Evolutionary conservation across 768 basidiomycete genomes (phyloP), one percentile per base, ranked within the genome.

Genomic region (Rhizopogon vulgaris): DNA sequence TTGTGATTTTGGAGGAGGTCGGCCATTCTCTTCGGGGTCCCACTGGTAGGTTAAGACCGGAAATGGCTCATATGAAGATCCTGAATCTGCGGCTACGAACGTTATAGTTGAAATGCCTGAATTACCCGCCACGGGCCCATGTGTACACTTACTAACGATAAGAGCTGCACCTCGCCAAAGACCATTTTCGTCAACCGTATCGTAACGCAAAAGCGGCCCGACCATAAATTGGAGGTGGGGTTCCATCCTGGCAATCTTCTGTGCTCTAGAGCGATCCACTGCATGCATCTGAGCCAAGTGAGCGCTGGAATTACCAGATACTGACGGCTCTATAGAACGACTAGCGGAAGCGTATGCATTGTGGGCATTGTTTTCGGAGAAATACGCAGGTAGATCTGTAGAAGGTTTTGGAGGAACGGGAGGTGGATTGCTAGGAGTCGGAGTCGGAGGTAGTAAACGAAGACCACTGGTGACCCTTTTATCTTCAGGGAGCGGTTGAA

Each of bases 221-320:
- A 88, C 90, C 91, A 95, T 94, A 61, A 94, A 80, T 66, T 88
- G 85, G 25, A 96, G 76, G 67, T 87, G 79, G 8, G 93, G 93
- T 18, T 84, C 70, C 87, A 90, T 94, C 38, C 81, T 74, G 17
- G 79, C 79, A 6, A 79, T 72, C 47, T 74, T 73, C 36, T 84
- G 71, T 6, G 72, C 68, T 45, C 78, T 69, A n/a, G 88, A 82
- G 41, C 87, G 74, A 58, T 90, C 85, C 36, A 82, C 76, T 1
- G 87, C 77, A 38, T 71, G 72, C 67, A 87, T 70, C 30, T 71
- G 73, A 7, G 78, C 71, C 49, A 84, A 67, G 49, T 75, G 67
- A 18, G 39, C 17, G 5, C 41, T 56, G 5, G 55, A 39, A 41
- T 60, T 68, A 15, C 71, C 57, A 37, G 56, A 58, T n/a, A 51